These are phyloP conservation scores for Medicago arabica DNA, from an alignment of 306 rosid genomes.

Conservation along the genomic window DNA sequence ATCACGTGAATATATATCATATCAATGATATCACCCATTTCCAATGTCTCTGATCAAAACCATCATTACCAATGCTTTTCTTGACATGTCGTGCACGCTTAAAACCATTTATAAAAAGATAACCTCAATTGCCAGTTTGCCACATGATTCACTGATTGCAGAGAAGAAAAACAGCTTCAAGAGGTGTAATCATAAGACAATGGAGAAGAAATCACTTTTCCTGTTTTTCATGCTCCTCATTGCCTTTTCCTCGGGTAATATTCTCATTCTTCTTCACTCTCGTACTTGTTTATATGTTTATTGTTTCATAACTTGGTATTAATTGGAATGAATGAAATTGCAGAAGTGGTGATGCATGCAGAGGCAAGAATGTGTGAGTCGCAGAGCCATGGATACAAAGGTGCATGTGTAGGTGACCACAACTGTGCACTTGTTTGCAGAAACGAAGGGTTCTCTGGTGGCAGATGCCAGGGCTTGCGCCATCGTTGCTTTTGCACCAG, in stretches of 20 bases:
- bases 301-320: neutral
- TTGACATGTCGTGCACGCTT: slow-evolving; percentile 19
- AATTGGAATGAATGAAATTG: neutral
- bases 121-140: too few species aligned
- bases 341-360: slow-evolving; percentile 42
- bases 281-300: too few species aligned
- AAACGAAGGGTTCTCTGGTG: slow-evolving; percentile 58
- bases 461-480: slow-evolving; percentile 54
- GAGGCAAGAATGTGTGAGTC: slow-evolving; percentile 57
- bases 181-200: neutral
- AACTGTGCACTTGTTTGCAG: slow-evolving; percentile 56
- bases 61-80: neutral
- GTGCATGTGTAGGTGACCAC: slow-evolving; percentile 38
- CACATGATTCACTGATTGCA: neutral
- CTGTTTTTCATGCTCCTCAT: slow-evolving; percentile 42
- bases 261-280: too few species aligned
- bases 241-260: slow-evolving; percentile 46
- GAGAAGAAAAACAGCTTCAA: neutral
- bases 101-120: too few species aligned
- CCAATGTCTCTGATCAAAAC: neutral
- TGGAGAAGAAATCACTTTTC: slow-evolving; percentile 30
- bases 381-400: slow-evolving; percentile 48
- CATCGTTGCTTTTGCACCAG: slow-evolving; percentile 60
- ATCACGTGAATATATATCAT: slow-evolving; percentile 17
- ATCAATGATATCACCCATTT: neutral